phyloP scores from a whole-genome alignment of 768 basidiomycete species.

The Calocera cornea region DNA sequence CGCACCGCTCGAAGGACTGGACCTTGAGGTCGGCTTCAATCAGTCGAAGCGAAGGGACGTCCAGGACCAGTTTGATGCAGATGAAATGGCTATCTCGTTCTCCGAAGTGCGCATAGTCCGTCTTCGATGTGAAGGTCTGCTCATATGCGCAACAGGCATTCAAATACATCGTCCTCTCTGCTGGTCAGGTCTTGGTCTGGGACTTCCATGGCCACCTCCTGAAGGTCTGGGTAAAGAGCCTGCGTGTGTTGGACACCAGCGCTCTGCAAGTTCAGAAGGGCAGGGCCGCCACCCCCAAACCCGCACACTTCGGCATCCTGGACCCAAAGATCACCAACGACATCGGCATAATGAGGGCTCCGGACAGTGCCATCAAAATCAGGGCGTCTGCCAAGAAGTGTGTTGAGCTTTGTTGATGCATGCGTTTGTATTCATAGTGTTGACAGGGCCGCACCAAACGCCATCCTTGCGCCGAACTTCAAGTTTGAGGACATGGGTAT shows the following conservation, averaged over 20 bases:
- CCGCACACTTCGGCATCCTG: conserved; percentile 53
- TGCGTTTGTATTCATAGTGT: background rate
- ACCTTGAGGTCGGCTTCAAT: conserved; percentile 60
- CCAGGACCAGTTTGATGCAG: conserved; percentile 64
- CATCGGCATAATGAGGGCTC: conserved; percentile 73
- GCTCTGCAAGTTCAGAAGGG: conserved; percentile 40
- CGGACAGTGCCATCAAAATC: conserved; percentile 68
- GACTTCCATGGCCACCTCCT: conserved; percentile 81
- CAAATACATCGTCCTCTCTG: conserved; percentile 53
- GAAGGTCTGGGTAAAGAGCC: conserved; percentile 49
- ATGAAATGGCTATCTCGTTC: conserved; percentile 70
- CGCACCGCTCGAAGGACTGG: conserved; percentile 52
- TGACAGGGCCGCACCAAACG: conserved; percentile 71
- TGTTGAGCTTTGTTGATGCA: conserved; percentile 16
- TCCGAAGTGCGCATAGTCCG: conserved; percentile 24
- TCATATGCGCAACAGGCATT: conserved; percentile 39
- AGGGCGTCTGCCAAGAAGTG: conserved; percentile 86
- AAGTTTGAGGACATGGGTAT: conserved; percentile 99
- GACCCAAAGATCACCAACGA: conserved; percentile 94
- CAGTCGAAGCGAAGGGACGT: conserved; percentile 38
- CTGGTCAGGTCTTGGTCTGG: conserved; percentile 60
- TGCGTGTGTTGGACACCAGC: conserved; percentile 48
- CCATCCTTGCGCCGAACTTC: conserved; percentile 94
- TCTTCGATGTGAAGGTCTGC: background rate
- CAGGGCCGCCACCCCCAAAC: background rate